Evolutionary conservation across 2,329 filamentous ascomycete species (phyloP).

Genomic region (Scedosporium dehoogii): DNA sequence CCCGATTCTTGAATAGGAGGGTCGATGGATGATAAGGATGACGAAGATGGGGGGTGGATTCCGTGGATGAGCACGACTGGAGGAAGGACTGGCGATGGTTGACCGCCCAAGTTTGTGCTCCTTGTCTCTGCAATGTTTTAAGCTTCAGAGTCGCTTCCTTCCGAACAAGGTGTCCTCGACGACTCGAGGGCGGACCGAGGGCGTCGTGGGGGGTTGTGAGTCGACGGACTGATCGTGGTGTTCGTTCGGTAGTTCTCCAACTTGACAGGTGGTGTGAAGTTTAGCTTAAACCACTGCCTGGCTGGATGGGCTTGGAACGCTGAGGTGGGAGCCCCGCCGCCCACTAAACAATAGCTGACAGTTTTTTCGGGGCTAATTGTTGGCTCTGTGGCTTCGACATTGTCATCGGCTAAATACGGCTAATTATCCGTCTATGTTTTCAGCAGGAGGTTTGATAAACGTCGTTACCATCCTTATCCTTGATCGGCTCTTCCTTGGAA

Average conservation of each 20-base stretch:
- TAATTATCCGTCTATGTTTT: neutral
- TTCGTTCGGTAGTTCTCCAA: neutral
- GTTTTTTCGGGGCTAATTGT: neutral
- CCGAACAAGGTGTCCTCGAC: neutral
- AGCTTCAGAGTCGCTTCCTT: neutral
- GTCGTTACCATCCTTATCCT: neutral
- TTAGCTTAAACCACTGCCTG: neutral
- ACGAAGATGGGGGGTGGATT: neutral
- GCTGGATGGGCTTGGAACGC: neutral
- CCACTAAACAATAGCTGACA: neutral
- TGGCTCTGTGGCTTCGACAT: neutral
- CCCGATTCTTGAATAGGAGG: neutral
- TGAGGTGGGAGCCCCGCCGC: neutral
- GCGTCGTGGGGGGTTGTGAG: conserved; percentile 1
- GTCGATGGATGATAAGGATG: neutral
- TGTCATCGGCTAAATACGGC: neutral
- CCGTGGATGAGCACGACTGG: neutral
- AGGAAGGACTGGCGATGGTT: neutral
- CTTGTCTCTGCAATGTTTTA: neutral
- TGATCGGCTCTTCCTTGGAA: no score
- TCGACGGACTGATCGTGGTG: conserved; percentile 3
- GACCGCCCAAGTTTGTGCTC: neutral
- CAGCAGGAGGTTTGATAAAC: neutral
- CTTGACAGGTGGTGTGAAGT: conserved; percentile 8
- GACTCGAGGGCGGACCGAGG: neutral